A percentile compares a stretch with the other conserved stretches of the same genome.
phyloP scores from a whole-genome alignment of 306 rosid species.

The Luffa aegyptiaca region DNA sequence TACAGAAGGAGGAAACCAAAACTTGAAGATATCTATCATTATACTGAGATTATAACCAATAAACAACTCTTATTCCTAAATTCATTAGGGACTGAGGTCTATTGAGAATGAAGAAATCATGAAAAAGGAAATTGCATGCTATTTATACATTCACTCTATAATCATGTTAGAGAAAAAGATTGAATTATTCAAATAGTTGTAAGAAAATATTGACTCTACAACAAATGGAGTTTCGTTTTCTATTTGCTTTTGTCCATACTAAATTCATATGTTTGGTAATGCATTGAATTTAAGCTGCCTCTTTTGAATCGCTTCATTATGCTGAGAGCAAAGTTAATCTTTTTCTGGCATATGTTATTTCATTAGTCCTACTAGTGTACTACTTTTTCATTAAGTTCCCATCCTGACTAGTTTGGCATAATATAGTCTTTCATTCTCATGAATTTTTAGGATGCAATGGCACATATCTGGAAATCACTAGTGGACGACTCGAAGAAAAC shows the following conservation, averaged over 20 bases:
- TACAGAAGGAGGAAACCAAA: too few relatives aligned
- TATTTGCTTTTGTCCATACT: neutral
- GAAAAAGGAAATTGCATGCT: neutral
- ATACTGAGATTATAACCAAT: too few relatives aligned
- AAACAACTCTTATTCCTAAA: neutral
- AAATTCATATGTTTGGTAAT: neutral
- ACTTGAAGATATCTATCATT: too few relatives aligned
- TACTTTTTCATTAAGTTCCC: neutral
- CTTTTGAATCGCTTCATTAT: neutral
- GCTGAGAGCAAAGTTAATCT: neutral
- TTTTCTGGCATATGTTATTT: neutral
- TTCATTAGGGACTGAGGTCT: neutral
- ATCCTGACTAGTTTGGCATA: neutral
- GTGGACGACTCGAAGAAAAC: conserved; percentile 92
- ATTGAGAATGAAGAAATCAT: neutral
- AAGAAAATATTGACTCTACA: neutral
- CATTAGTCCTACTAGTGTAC: neutral
- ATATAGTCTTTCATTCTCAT: conserved; percentile 12
- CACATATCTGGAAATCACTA: conserved; percentile 94
- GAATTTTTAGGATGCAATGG: conserved; percentile 78
- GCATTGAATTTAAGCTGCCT: neutral
- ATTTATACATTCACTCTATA: neutral
- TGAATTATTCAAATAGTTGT: neutral
- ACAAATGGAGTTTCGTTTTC: neutral
- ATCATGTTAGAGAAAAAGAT: neutral